Percentiles rank a stretch among this genome's conserved stretches.
Conservation (phyloP, 2,329 filamentous ascomycete species). For the Leptographium wingfieldii region DNA sequence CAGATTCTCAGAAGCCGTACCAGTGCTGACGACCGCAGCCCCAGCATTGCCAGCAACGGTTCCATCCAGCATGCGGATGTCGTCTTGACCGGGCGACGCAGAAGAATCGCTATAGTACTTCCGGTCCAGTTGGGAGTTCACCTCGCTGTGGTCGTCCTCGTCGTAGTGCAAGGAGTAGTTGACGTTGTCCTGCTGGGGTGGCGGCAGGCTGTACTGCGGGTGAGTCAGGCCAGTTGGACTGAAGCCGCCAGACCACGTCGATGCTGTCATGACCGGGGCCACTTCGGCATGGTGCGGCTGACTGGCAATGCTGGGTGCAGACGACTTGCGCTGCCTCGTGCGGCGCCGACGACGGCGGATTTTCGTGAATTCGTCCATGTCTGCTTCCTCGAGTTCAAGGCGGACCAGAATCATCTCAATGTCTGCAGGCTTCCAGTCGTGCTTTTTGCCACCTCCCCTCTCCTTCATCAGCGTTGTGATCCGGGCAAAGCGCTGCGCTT, state of each 20-base stretch:
- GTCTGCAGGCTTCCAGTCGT: conserved; percentile 36
- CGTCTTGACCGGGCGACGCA: neutral
- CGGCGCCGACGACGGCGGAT: conserved; percentile 28
- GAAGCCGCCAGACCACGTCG: neutral
- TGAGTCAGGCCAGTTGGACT: neutral
- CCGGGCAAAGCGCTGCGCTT: conserved; percentile 29
- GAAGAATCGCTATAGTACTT: neutral
- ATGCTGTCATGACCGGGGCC: neutral
- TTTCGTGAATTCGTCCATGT: conserved; percentile 26
- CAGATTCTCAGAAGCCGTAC: neutral
- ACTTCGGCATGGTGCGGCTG: neutral
- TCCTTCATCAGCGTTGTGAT: conserved; percentile 34
- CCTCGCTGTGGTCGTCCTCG: neutral
- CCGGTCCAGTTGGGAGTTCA: neutral
- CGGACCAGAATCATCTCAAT: conserved; percentile 38
- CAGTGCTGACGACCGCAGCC: neutral
- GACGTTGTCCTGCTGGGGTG: neutral
- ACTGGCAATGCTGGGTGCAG: neutral
- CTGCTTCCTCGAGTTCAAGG: conserved; percentile 32
- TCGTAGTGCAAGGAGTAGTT: neutral
- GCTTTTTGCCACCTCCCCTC: conserved; percentile 35
- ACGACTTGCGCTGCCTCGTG: neutral
- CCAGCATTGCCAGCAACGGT: neutral
- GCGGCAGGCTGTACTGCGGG: conserved; percentile 3
- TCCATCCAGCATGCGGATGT: neutral